Percentiles rank a stretch among this genome's conserved stretches.
Conservation (phyloP, 129 eudicot genomes). For the Arctium minus region DNA sequence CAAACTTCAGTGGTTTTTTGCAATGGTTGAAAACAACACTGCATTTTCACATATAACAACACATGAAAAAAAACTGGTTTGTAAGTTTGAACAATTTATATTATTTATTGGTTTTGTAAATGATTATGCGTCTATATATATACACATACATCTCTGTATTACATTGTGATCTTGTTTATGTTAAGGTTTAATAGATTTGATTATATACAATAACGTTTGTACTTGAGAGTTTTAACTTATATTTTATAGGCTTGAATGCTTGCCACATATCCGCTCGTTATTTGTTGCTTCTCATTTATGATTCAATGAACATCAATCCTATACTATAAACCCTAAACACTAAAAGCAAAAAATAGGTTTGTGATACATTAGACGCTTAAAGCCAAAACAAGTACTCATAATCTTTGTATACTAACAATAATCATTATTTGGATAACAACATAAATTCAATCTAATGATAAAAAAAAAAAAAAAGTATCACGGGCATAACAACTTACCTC, state of each 20-base stretch:
- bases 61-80: no score
- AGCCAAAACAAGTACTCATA: background rate
- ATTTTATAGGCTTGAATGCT: background rate
- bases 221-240: background rate
- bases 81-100: no score
- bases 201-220: background rate
- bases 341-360: background rate
- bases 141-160: no score
- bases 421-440: background rate
- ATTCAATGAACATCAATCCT: background rate
- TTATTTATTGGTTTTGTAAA: no score
- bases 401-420: conserved; percentile 1
- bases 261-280: background rate
- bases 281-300: no score
- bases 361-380: background rate
- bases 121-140: no score
- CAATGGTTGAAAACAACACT: no score
- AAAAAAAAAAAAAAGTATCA: background rate
- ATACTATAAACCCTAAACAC: background rate
- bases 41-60: no score
- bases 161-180: background rate
- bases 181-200: background rate
- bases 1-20: no score
- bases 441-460: background rate
- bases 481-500: conserved; percentile 13